Evolutionary conservation across 768 basidiomycete species (phyloP), one percentile per base, ranked within the genome.

Genomic region (Pleurotus djamor): DNA sequence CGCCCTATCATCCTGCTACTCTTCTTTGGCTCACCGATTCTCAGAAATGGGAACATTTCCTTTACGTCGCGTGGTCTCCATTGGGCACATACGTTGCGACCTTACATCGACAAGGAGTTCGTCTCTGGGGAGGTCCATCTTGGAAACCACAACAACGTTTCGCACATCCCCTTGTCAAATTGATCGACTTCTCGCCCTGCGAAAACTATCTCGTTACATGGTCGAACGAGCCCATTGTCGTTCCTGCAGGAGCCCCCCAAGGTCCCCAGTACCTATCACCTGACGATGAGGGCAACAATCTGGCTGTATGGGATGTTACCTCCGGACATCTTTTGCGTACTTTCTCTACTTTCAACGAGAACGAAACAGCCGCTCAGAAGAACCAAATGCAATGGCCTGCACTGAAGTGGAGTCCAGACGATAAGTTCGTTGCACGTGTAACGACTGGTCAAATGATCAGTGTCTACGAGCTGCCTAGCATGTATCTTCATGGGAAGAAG

Each of bases 231-330:
- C 87, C 95, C 12, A 95, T 98, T 64, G 82, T 88, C 43, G 89
- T 95, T 33, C 88, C 91, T 28, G 89, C 92, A 60, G 87, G 86
- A 62, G 86, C 89, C 43, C 77, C 84, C 33, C 91, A 92, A 71
- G 92, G 94, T 7, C 88, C 86, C 52, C 89, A 89, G 68, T 92
- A 84, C 70, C 92, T 95, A 76, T 91, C 93, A 48, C 86, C 91
- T 4, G 95, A 96, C 60, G 97, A 98, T 71, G 95, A 96, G 75
- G 97, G 95, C 35, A 95, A 96, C 76, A 91, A 94, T 65, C 83
- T 98, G 61, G 97, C 96, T 59, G 87, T 99, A n/a, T 99, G 97
- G 97, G 94, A 98, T 67, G 86, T 96, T 78, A 96, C 94, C 74
- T 89, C 95, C 14, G 94, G 94, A 32, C 82, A 89, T 64, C 86